These are phyloP conservation scores for Chalaropsis ovoidea DNA, from an alignment of 2,329 filamentous ascomycete species.

Conservation along the genomic window DNA sequence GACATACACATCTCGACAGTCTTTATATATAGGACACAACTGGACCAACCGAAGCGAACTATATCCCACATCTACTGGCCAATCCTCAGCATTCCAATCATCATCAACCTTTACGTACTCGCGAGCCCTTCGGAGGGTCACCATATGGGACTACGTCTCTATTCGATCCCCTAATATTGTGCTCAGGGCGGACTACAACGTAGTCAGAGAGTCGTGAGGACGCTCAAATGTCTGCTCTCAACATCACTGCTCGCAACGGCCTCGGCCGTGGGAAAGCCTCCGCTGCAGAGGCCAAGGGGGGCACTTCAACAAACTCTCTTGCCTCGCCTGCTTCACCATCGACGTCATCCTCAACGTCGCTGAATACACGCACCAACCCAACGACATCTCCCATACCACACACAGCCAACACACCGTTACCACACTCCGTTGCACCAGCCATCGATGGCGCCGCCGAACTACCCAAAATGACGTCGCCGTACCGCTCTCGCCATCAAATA, in stretches of 20 bases:
- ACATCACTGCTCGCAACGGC: neutral
- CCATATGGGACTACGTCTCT: neutral
- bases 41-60: neutral
- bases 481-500: constrained; percentile 41
- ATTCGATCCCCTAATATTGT: neutral
- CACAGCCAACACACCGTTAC: neutral
- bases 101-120: too few species aligned
- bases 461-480: constrained; percentile 22
- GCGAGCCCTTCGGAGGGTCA: too few species aligned
- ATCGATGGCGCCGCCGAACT: constrained; percentile 2
- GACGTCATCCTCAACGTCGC: constrained; percentile 1
- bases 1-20: neutral
- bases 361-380: neutral
- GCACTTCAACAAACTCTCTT: constrained; percentile 3
- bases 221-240: neutral
- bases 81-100: too few species aligned
- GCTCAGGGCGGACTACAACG: too few species aligned
- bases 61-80: neutral
- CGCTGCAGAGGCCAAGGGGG: neutral
- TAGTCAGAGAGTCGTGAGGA: neutral
- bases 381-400: neutral
- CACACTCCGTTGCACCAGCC: neutral
- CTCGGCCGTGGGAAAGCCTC: neutral
- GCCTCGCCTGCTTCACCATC: constrained; percentile 11
- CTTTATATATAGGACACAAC: too few species aligned